Conservation (phyloP, 208 protist species). For the Entamoeba invadens region DNA sequence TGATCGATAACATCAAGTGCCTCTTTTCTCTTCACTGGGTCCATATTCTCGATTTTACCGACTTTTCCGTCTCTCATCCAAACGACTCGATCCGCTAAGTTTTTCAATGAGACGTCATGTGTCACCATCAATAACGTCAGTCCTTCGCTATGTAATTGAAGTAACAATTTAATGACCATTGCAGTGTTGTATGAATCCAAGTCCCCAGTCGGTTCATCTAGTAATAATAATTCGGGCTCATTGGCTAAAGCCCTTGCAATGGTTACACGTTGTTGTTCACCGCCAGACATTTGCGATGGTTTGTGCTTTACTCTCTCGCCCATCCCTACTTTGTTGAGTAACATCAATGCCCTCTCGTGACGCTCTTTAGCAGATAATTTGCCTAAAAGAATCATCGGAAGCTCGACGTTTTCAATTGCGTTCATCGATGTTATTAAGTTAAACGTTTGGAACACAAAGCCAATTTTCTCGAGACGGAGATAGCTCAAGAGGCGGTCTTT, state of each 20-base stretch:
- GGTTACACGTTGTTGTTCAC: not conserved
- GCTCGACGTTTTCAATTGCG: not conserved
- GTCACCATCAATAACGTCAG: constrained; percentile 88
- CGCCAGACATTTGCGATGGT: not conserved
- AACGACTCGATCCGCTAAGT: constrained; percentile 66
- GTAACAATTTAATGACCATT: constrained; percentile 70
- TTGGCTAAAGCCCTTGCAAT: not conserved
- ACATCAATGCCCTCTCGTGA: not conserved
- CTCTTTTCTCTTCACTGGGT: not conserved
- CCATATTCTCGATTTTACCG: not conserved
- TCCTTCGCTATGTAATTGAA: constrained; percentile 61
- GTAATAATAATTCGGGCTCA: not conserved
- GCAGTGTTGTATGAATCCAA: constrained; percentile 76
- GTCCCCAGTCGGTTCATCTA: constrained; percentile 51
- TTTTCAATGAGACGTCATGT: constrained; percentile 77
- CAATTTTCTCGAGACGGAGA: not conserved
- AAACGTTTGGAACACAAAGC: not conserved
- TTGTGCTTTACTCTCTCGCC: not conserved
- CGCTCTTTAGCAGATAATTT: not conserved
- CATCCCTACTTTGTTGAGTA: not conserved
- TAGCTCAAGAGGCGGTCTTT: not conserved
- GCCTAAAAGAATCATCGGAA: not conserved
- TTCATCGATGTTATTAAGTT: not conserved
- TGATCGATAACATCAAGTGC: not conserved
- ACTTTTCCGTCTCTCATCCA: constrained; percentile 68